Evolutionary conservation across 805 yeast species (phyloP).

Genomic region (Sugiyamaella qingdaonensis): DNA sequence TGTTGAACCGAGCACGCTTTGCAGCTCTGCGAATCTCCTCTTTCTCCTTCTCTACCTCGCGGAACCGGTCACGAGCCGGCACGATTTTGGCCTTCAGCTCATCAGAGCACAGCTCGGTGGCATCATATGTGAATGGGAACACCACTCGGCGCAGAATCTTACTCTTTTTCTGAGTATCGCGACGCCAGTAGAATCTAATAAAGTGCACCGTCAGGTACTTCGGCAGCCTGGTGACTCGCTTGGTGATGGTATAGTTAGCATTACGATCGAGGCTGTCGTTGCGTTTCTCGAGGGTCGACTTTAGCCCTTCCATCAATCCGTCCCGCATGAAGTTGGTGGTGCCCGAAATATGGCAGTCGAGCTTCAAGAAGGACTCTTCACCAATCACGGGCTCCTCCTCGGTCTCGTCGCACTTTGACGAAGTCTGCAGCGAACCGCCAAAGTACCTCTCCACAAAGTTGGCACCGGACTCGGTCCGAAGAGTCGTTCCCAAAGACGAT

Average conservation of each 20-base stretch:
- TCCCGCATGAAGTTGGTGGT: conserved; percentile 83
- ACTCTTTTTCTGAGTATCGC: conserved; percentile 84
- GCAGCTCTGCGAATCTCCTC: conserved; percentile 68
- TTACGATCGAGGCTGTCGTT: conserved; percentile 65
- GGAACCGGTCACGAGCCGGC: conserved; percentile 69
- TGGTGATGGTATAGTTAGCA: conserved; percentile 60
- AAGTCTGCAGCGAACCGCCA: conserved; percentile 59
- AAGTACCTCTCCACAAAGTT: conserved; percentile 52
- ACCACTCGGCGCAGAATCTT: conserved; percentile 91
- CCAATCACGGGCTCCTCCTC: conserved; percentile 45
- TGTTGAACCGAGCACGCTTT: conserved; percentile 51
- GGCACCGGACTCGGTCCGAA: conserved; percentile 32
- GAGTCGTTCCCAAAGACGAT: conserved; percentile 43
- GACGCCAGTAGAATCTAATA: conserved; percentile 94
- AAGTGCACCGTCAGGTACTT: conserved; percentile 84
- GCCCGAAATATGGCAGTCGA: conserved; percentile 84
- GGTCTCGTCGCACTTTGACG: conserved; percentile 56
- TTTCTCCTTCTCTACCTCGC: conserved; percentile 69
- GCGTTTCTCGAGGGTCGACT: conserved; percentile 72
- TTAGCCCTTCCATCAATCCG: conserved; percentile 71
- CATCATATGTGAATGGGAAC: conserved; percentile 81
- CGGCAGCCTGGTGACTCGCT: conserved; percentile 71
- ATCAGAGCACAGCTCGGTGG: conserved; percentile 81
- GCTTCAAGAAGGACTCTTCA: conserved; percentile 59
- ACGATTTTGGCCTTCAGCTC: conserved; percentile 63